Evolutionary conservation across 495 filamentous ascomycete genomes (phyloP).

Genomic region (Penicillium cosmopolitanum): DNA sequence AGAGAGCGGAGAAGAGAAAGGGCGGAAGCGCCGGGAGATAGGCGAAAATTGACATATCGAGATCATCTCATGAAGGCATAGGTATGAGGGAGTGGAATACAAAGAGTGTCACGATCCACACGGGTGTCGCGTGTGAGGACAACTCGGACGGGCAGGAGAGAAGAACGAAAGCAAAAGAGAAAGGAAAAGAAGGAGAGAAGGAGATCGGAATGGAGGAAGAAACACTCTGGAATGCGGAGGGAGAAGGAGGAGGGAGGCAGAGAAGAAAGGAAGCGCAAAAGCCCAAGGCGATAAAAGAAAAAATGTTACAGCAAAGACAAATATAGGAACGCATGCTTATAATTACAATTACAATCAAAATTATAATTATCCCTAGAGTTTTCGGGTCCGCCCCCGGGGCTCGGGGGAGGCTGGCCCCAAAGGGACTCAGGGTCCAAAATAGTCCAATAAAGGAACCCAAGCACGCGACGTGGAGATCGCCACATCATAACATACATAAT

Average conservation of each 20-base stretch:
- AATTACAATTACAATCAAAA: too few relatives aligned
- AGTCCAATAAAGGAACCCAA: neutral
- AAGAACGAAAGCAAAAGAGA: constrained; percentile 8
- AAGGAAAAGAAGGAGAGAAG: constrained; percentile 3
- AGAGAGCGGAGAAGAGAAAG: constrained; percentile 40
- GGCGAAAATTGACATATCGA: constrained; percentile 27
- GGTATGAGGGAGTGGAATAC: constrained; percentile 6
- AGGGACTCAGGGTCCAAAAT: neutral
- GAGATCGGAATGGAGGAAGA: constrained; percentile 19
- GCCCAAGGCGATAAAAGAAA: neutral
- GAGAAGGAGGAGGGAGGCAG: neutral
- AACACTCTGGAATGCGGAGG: constrained; percentile 19
- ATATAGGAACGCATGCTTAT: neutral
- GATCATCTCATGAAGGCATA: constrained; percentile 26
- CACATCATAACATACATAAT: neutral
- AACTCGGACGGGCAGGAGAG: neutral
- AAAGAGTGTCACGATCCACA: constrained; percentile 7
- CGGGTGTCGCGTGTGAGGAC: constrained; percentile 1
- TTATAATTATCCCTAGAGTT: too few relatives aligned
- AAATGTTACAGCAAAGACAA: neutral
- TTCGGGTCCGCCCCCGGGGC: too few relatives aligned
- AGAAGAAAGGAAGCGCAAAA: constrained; percentile 1
- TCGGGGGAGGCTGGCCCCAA: too few relatives aligned
- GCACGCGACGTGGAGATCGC: constrained; percentile 5
- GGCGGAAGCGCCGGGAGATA: constrained; percentile 32